Base-by-base conservation (phyloP, 2,329 filamentous ascomycete species). In the Colletotrichum tamarilloi region DNA sequence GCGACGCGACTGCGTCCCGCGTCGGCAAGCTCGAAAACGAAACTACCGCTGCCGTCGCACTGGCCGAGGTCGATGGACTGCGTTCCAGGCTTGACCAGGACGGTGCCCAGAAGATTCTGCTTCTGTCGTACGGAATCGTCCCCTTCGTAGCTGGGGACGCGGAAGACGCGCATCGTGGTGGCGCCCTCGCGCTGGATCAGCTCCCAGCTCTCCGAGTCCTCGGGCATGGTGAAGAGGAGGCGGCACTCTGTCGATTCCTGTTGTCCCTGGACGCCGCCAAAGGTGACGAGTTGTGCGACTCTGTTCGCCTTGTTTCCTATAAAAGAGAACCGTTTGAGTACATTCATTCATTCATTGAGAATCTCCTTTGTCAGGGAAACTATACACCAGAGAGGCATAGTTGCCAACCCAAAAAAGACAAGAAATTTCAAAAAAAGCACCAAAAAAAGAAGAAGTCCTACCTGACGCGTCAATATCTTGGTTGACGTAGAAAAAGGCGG, bases 401-500 rank as follows among this genome's bases (percentile, higher is more conserved):
- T 24, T 46, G 42, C 42, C 42, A 46, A 19, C 42, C 42, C 42
- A 19, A 22, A 22, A 22, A 12, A 12, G 5, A 32, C 6, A 38
- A 32, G 4, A 46, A 1, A 28, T 5, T 5, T 35, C 14, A 42
- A 42, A 42, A 42, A 42, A 38, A 38, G 35, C 35, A 19, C 14
- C 16, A 6, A 24, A 22, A 22, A 42, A 12, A 11, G 4, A 63
- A 9, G 14, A 2, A 30, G 24, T 32, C 58, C 24, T 63, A 74
- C 72, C 72, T 46, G 72, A 53, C 52, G 72, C 72, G 58, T 72
- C 72, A 32, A 72, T 72, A 28, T 74, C 72, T 30, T 74, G 72
- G 42, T 74, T 74, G 57, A 74, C 72, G 68, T 74, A 74, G 57
- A 74, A 74, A n/a, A 74, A 74, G n/a, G 68, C 58, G 19, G 68